A percentile compares a stretch with the other conserved stretches of the same genome.
Evolutionary conservation across 2,329 filamentous ascomycete species (phyloP).

Genomic region (Cordyceps cateniannulata): DNA sequence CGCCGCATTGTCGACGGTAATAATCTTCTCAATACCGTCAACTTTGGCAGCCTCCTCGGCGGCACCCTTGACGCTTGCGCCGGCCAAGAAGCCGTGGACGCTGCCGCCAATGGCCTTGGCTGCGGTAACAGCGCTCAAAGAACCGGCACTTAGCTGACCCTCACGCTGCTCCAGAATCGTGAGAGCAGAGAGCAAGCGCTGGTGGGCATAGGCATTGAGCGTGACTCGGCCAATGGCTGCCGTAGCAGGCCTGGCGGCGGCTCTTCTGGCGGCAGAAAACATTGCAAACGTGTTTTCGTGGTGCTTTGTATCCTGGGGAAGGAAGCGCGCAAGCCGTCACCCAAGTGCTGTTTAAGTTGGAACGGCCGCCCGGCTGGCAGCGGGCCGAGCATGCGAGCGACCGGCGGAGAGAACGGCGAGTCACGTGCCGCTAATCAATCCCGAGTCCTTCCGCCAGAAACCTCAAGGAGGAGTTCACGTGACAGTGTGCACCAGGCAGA

Average conservation of each 20-base stretch:
- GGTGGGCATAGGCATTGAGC: constrained; percentile 26
- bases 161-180: constrained; percentile 90
- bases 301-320: neutral
- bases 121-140: constrained; percentile 78
- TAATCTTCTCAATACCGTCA: constrained; percentile 83
- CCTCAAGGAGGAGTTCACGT: neutral
- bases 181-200: constrained; percentile 71
- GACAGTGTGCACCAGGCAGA: neutral
- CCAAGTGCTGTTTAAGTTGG: constrained; percentile 2
- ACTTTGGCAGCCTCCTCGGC: constrained; percentile 85
- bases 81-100: constrained; percentile 83
- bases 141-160: constrained; percentile 76
- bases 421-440: neutral
- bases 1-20: constrained; percentile 78
- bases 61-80: constrained; percentile 64
- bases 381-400: constrained; percentile 5
- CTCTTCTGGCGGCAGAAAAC: constrained; percentile 25
- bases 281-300: constrained; percentile 19
- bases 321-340: neutral
- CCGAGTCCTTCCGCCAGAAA: neutral
- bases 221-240: constrained; percentile 23
- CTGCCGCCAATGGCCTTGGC: constrained; percentile 80
- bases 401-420: constrained; percentile 12
- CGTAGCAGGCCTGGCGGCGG: constrained; percentile 21
- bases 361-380: constrained; percentile 6